Base-by-base conservation (phyloP, 2,329 filamentous ascomycete genomes). In the Aureobasidium lini region DNA sequence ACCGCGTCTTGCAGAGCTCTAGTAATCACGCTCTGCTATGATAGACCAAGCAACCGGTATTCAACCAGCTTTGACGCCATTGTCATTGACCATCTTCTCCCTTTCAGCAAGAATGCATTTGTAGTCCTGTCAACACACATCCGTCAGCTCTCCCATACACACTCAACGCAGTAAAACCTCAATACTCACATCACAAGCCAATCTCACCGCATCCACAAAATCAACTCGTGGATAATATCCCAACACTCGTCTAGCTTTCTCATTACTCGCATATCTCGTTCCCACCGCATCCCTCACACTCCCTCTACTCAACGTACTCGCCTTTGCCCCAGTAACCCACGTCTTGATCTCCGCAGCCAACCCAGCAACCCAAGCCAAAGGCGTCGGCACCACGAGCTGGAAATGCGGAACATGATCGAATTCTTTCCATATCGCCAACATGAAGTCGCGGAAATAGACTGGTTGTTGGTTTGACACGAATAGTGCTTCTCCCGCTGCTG, bases 371-470 rank as follows among this genome's bases (percentile, higher is more conserved):
- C 77, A 80, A 6, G 79, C 81, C 62, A 83, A 43, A 3, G 64
- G 34, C 60, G 72, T 67, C 0, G 82, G 81, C 13, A 85, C 76
- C 32, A 66, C 70, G 7, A 84, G 60, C 48, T 79, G 67, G 53
- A 74, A 80, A 0, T 66, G 66, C 5, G 82, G 82, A 29, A 79
- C 73, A 64, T 82, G 80, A 0, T 75, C 81, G 65, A 84, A 84
- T 32, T 77, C 69, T 8, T 77, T 79, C 90, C 90, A 97, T 48
- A 96, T 81, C 40, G 85, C 84, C 42, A 89, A 82, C 61, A 88
- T 84, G 70, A 95, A 88, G 73, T 95, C 90, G 85, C 94, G 95
- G 74, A 96, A 95, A 72, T 93, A 93, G 18, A 95, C 80, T 5
- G 93, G 93, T 66, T 84, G 79, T 73, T 91, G 89, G 72, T 97